Conservation (phyloP, 2,329 filamentous ascomycete genomes). For the Talaromyces sp. region DNA sequence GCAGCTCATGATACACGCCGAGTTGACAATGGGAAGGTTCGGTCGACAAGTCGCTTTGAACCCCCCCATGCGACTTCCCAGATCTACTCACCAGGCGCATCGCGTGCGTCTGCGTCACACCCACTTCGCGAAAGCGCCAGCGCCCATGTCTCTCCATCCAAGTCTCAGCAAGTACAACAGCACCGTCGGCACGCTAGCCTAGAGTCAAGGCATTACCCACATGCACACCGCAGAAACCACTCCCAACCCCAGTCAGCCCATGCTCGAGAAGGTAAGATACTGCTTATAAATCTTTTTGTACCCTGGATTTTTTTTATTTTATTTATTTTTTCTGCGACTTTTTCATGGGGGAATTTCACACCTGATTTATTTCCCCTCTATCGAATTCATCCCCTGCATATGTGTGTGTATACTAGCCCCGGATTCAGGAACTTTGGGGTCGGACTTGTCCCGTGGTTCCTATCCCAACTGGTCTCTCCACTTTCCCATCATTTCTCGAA, state of each 20-base stretch:
- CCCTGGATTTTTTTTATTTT: constrained; percentile 2
- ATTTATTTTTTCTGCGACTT: background rate
- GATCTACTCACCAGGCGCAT: constrained; percentile 11
- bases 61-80: constrained; percentile 15
- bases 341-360: background rate
- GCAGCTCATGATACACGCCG: constrained; percentile 20
- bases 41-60: constrained; percentile 16
- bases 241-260: constrained; percentile 22
- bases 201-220: constrained; percentile 15
- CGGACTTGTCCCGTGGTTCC: constrained; percentile 27
- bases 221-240: constrained; percentile 25
- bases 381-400: constrained; percentile 6
- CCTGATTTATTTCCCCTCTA: background rate
- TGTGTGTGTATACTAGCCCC: constrained; percentile 20
- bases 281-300: constrained; percentile 1
- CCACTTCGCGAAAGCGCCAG: constrained; percentile 19
- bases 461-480: constrained; percentile 11
- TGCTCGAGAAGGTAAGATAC: constrained; percentile 20
- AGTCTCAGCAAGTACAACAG: constrained; percentile 14
- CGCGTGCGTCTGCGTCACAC: constrained; percentile 20
- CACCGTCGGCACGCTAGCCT: constrained; percentile 25
- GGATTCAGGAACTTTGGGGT: constrained; percentile 23
- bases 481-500: constrained; percentile 4
- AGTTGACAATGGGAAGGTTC: constrained; percentile 22
- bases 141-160: constrained; percentile 20